Base-by-base conservation (phyloP, 495 filamentous ascomycete species). In the Aspergillus carlsbadensis region DNA sequence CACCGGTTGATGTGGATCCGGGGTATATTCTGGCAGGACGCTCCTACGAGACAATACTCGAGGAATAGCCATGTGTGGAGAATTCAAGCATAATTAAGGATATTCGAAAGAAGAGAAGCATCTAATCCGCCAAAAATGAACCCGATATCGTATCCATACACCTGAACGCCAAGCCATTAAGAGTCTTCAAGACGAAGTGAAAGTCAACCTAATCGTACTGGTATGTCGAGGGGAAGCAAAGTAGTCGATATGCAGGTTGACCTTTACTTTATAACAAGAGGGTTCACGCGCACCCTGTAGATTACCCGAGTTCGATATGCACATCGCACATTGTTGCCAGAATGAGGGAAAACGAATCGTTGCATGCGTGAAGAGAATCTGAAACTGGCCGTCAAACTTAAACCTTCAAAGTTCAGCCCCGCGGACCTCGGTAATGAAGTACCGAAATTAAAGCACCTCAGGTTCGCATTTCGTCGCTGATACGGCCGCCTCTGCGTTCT, bases 401-500 rank as follows among this genome's bases (percentile, higher is more conserved):
- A 40, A n/a, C n/a, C n/a, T n/a, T n/a, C n/a, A n/a, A n/a, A 48
- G 6, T 13, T 55, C 34, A 50, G 34, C 42, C 26, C 51, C 36
- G 49, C 36, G 50, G 57, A 58, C 61, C 49, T 63, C 57, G 57
- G 57, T 15, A 56, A 43, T 48, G 13, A 39, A 10, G 34, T 50
- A 13, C 56, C 40, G 24, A 36, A 17, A 33, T 1, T 17, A 10
- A 29, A 33, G n/a, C 31, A 14, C 48, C 62, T 65, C 68, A 67
- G n/a, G 68, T 60, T 17, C 70, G 74, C 55, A 73, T 63, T 1
- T 71, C 62, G 17, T 84, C 77, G 21, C 82, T 79, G 50, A 84
- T 70, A 10, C 76, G 74, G 5, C 83, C 83, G 20, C 87, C 86
- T 54, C 79, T 74, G 40, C 70, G 77, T 46, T 89, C 84, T 26